Conservation (phyloP, 208 protist genomes). For the Herpetomonas samuelpessoai region DNA sequence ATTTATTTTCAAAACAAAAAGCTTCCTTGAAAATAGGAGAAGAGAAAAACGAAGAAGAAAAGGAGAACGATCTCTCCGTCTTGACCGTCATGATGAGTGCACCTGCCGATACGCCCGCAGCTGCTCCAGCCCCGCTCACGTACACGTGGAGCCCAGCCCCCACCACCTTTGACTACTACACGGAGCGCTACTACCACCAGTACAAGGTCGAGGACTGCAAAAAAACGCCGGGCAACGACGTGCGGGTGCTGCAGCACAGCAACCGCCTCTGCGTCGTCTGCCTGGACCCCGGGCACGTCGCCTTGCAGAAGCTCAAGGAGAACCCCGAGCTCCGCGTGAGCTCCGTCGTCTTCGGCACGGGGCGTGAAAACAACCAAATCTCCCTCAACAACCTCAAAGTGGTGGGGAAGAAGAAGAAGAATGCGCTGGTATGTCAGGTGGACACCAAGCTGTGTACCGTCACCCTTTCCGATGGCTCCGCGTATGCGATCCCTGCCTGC, state of each 20-base stretch:
- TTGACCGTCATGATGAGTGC: no score
- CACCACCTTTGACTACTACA: slow-evolving; percentile 74
- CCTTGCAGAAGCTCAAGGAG: slow-evolving; percentile 15
- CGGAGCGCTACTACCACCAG: slow-evolving; percentile 77
- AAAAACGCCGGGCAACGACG: slow-evolving; percentile 58
- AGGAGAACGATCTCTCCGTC: no score
- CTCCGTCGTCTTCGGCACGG: slow-evolving; percentile 40
- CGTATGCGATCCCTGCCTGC: slow-evolving; percentile 67
- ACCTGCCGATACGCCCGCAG: no score
- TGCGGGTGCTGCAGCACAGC: slow-evolving; percentile 78
- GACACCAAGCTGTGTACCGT: slow-evolving; percentile 80
- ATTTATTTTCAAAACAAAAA: no score
- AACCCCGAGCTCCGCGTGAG: slow-evolving; percentile 7
- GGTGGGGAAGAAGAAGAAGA: slow-evolving; percentile 83
- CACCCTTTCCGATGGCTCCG: slow-evolving; percentile 33
- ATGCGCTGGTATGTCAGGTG: slow-evolving; percentile 71
- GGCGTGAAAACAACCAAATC: slow-evolving; percentile 42
- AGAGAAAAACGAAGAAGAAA: no score
- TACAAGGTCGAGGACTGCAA: slow-evolving; percentile 72
- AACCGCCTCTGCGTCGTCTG: slow-evolving; percentile 81
- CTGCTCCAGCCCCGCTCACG: no score
- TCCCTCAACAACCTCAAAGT: slow-evolving; percentile 48
- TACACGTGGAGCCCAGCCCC: slow-evolving; percentile 16
- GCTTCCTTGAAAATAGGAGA: no score
- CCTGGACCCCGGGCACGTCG: slow-evolving; percentile 64